phyloP scores from a whole-genome alignment of 148 eudicot genomes.

The Chenopodium album region DNA sequence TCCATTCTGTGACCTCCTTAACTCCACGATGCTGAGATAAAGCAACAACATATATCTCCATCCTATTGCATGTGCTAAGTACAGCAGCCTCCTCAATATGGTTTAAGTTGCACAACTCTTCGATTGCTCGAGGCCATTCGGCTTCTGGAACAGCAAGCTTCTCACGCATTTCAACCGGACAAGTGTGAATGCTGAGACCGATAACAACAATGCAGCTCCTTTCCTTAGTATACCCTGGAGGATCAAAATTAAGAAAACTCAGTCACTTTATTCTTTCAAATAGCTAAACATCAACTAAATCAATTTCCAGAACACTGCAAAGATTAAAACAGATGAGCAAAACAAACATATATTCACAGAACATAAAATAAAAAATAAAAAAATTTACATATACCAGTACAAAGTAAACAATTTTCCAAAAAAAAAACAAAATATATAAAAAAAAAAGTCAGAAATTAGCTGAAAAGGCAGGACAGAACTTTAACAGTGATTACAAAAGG shows the following conservation, averaged over 20 bases:
- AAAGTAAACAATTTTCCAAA: too few relatives aligned
- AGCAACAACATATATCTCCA: slow-evolving; percentile 98
- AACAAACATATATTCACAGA: too few relatives aligned
- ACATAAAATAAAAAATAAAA: too few relatives aligned
- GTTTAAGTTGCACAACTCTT: slow-evolving; percentile 79
- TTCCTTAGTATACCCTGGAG: slow-evolving; percentile 88
- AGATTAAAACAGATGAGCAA: too few relatives aligned
- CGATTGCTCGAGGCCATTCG: slow-evolving; percentile 94
- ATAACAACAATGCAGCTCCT: slow-evolving; percentile 90
- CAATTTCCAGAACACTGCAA: too few relatives aligned
- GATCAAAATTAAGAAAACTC: background rate
- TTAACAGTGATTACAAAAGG: too few relatives aligned
- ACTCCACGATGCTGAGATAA: slow-evolving; percentile 94
- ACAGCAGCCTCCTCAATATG: slow-evolving; percentile 99
- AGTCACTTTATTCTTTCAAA: too few relatives aligned
- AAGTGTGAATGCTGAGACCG: slow-evolving; percentile 81
- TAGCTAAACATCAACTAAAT: too few relatives aligned
- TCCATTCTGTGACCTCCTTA: slow-evolving; percentile 98
- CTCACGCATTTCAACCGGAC: slow-evolving; percentile 93
- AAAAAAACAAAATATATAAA: too few relatives aligned
- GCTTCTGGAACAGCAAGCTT: slow-evolving; percentile 99
- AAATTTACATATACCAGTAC: too few relatives aligned
- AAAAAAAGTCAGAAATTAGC: too few relatives aligned
- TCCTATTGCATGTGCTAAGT: slow-evolving; percentile 89
- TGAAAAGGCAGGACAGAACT: too few relatives aligned